Conservation (phyloP, 208 protist genomes). For the Crithidia bombi region DNA sequence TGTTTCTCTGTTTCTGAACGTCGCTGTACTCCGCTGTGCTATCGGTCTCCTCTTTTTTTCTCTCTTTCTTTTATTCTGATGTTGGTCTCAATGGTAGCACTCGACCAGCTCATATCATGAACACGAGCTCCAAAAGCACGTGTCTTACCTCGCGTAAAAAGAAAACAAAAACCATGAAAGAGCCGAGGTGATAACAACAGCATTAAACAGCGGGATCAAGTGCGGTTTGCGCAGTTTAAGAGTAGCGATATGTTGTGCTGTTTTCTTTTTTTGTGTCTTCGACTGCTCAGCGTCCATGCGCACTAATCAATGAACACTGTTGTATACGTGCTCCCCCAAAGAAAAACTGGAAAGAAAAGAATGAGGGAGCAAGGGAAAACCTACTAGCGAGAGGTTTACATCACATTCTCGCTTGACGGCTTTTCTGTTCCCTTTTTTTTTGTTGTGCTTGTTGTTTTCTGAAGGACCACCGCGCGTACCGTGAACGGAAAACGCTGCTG, state of each 20-base stretch:
- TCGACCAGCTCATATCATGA: too few relatives aligned
- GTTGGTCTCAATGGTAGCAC: too few relatives aligned
- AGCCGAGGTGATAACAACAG: background rate
- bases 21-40: background rate
- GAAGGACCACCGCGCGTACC: too few relatives aligned
- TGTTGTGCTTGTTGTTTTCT: background rate
- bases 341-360: conserved; percentile 6
- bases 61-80: too few relatives aligned
- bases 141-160: background rate
- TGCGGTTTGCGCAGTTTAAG: background rate
- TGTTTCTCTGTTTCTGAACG: background rate
- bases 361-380: too few relatives aligned
- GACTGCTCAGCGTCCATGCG: too few relatives aligned
- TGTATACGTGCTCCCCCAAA: background rate
- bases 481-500: too few relatives aligned
- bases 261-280: too few relatives aligned
- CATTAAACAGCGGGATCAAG: background rate
- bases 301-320: background rate
- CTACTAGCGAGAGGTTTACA: too few relatives aligned
- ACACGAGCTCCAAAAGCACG: background rate
- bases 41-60: background rate
- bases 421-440: background rate
- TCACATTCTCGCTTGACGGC: background rate
- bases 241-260: background rate
- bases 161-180: background rate